Evolutionary conservation across 2,329 filamentous ascomycete genomes (phyloP), one percentile per base, ranked within the genome.

Genomic region (Venturia asperata): DNA sequence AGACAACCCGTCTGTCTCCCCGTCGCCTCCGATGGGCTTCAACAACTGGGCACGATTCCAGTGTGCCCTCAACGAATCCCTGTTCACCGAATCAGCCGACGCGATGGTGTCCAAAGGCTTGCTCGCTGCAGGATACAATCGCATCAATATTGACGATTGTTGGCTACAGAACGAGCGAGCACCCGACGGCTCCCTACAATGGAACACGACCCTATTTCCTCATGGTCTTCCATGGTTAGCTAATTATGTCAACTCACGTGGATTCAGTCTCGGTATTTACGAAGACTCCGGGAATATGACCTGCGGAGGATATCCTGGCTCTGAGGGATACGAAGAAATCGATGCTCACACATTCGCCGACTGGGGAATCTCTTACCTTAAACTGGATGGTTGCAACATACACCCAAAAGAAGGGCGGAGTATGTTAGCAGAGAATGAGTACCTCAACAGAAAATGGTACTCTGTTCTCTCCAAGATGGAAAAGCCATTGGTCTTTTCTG

Each of bases 311-410:
- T 84, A 79, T 70, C 81, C 82, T 0, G 73, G 72, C 21, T 63
- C 61, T 7, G 34, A 52, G 61, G 69, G 74, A 49, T 49, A 82
- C 68, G 85, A 88, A 68, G 72, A 77, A 1, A 72, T 83, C n/a
- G 86, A 88, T 71, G 85, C 85, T 0, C 73, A 79, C 49, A 81
- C 64, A 5, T 67, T 37, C 21, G 64, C 65, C 1, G 69, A 71
- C 27, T 82, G 81, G 79, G 81, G 79, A 1, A 66, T 72, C 43
- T 72, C 81, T 69, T 82, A 82, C 68, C 70, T 82, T 21, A 82
- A 83, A 70, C 83, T 84, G 68, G 82, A 84, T 72, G 84, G 84
- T 69, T 85, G 82, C 73, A 49, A 49, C 70, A 83, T 83, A 67
- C 19, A 75, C 70, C 0, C 82, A 80, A 52, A 79, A 75, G 24